Percentiles rank a stretch among this genome's conserved stretches.
phyloP scores from a whole-genome alignment of 306 rosid species.

The Dryas octopetala region DNA sequence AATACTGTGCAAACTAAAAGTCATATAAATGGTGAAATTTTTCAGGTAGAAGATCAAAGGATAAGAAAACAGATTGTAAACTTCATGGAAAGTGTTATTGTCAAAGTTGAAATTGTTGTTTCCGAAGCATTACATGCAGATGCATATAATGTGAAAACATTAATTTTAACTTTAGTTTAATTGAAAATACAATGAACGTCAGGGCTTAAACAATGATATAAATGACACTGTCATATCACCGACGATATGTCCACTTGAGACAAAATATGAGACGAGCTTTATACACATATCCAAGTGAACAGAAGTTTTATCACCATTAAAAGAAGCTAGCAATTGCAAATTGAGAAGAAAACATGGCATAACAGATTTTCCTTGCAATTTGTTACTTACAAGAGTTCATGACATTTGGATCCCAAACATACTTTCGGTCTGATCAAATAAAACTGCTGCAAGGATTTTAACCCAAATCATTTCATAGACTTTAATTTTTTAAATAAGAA shows the following conservation, averaged over 20 bases:
- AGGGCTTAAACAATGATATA: not conserved
- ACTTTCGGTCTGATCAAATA: not conserved
- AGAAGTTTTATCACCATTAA: not conserved
- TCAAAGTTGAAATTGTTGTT: not conserved
- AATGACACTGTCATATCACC: not conserved
- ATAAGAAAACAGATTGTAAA: not conserved
- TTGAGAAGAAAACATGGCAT: not conserved
- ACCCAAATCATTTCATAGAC: too few relatives aligned
- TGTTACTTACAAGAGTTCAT: slow-evolving; percentile 3
- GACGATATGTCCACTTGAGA: not conserved
- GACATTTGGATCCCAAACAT: not conserved
- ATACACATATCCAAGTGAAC: not conserved
- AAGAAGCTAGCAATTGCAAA: not conserved
- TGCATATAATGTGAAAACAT: not conserved
- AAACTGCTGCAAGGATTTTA: not conserved
- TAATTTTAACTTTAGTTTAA: too few relatives aligned
- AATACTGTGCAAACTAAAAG: not conserved
- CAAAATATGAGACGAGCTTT: not conserved
- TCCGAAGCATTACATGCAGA: not conserved
- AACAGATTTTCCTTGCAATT: not conserved
- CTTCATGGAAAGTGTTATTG: not conserved
- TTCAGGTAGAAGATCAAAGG: not conserved
- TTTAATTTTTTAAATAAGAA: too few relatives aligned
- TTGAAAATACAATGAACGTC: too few relatives aligned
- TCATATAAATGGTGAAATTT: not conserved